Percentiles rank a stretch among this genome's conserved stretches.
Conservation (phyloP, 257 asterid genomes). For the Fraxinus americana region DNA sequence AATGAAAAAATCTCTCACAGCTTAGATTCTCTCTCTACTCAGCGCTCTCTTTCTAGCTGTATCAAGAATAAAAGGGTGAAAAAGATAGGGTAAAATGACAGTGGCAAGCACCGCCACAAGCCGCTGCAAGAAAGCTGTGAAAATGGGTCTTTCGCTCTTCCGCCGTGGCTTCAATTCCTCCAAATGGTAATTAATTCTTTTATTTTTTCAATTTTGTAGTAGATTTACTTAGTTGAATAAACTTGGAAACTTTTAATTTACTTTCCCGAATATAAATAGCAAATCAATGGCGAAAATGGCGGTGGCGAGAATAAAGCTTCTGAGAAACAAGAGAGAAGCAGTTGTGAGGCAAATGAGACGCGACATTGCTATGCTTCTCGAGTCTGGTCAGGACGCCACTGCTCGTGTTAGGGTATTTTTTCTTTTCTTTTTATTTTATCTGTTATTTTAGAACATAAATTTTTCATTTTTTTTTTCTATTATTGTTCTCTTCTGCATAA, state of each 20-base stretch:
- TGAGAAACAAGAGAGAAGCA: constrained; percentile 95
- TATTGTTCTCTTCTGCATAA: not conserved
- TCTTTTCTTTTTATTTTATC: not conserved
- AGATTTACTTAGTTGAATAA: constrained; percentile 4
- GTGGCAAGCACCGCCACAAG: constrained; percentile 49
- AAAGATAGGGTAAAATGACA: constrained; percentile 33
- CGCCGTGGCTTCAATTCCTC: constrained; percentile 73
- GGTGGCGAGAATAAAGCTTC: constrained; percentile 90
- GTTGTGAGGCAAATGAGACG: constrained; percentile 96
- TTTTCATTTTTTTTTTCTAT: not conserved
- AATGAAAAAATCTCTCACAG: not conserved
- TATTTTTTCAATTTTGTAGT: not conserved
- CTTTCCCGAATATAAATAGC: constrained; percentile 33
- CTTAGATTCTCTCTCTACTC: not conserved
- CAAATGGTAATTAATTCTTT: constrained; percentile 53
- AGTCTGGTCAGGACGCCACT: constrained; percentile 83
- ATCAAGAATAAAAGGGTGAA: not conserved
- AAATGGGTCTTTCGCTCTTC: constrained; percentile 57
- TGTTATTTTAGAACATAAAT: not conserved
- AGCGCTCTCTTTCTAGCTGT: not conserved
- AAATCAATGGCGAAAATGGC: constrained; percentile 97
- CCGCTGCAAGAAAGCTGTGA: constrained; percentile 70
- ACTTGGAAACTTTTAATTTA: not conserved
- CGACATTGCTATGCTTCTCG: constrained; percentile 90
- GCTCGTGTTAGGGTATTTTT: constrained; percentile 80